phyloP scores from a whole-genome alignment of 306 rosid genomes.

The Vigna hirtella region DNA sequence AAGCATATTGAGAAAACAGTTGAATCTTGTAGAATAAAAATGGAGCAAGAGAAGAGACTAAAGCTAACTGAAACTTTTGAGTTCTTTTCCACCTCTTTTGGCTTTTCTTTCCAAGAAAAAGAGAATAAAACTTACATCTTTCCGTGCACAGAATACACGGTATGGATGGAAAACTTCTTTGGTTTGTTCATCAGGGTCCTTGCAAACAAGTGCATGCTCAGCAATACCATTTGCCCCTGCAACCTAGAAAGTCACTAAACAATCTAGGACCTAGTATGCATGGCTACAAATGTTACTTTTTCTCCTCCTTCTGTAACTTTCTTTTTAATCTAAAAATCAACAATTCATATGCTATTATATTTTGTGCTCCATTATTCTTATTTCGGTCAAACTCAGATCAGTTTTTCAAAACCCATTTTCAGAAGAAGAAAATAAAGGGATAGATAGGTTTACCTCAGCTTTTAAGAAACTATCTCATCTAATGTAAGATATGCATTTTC shows the following conservation, averaged over 20 bases:
- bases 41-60: background rate
- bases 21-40: background rate
- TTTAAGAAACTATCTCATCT: background rate
- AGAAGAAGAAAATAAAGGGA: background rate
- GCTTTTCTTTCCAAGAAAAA: background rate
- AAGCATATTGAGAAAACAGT: background rate
- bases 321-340: background rate
- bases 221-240: slow-evolving; percentile 49
- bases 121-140: slow-evolving; percentile 66
- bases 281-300: background rate
- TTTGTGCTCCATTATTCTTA: too few relatives aligned
- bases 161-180: slow-evolving; percentile 78
- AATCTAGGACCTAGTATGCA: background rate
- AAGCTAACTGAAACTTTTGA: background rate
- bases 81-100: background rate
- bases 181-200: slow-evolving; percentile 62
- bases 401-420: background rate
- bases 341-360: background rate
- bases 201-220: slow-evolving; percentile 43
- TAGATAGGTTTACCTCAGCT: background rate
- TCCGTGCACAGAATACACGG: slow-evolving; percentile 86
- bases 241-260: slow-evolving; percentile 8
- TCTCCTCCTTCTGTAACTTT: background rate
- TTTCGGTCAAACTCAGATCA: background rate
- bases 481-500: background rate